phyloP scores from a whole-genome alignment of 2,329 filamentous ascomycete genomes.

The Clarireedia hainanense region DNA sequence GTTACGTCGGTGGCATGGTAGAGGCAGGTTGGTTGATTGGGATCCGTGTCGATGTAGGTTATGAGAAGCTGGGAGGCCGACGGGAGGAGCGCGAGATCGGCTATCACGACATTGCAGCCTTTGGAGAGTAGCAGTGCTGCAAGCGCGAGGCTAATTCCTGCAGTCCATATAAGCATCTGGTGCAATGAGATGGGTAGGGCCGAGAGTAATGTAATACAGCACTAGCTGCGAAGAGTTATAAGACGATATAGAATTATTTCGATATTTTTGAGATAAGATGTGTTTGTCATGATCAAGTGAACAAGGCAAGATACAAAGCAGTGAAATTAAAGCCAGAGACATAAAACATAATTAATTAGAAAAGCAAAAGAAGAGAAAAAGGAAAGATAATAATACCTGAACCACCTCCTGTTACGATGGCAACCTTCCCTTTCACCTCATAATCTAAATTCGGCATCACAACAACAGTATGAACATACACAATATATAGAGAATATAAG shows the following conservation, averaged over 20 bases:
- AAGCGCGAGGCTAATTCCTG: slow-evolving; percentile 35
- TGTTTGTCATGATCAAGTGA: background rate
- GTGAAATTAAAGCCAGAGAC: too few relatives aligned
- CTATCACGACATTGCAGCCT: slow-evolving; percentile 38
- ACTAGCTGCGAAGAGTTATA: too few relatives aligned
- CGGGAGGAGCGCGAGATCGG: slow-evolving; percentile 32
- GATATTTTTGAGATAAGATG: too few relatives aligned
- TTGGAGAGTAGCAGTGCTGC: slow-evolving; percentile 34
- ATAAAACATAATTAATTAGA: background rate
- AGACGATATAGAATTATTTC: too few relatives aligned
- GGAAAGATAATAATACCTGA: slow-evolving; percentile 28
- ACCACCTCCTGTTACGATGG: slow-evolving; percentile 21
- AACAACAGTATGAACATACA: background rate
- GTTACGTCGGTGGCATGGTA: slow-evolving; percentile 34
- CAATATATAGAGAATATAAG: background rate
- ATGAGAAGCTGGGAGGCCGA: slow-evolving; percentile 28
- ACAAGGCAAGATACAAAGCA: background rate
- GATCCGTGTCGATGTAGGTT: background rate
- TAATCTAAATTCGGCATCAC: background rate
- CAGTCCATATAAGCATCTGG: too few relatives aligned
- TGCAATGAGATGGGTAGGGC: too few relatives aligned
- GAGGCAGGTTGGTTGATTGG: background rate
- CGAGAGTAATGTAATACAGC: too few relatives aligned
- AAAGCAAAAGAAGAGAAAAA: background rate
- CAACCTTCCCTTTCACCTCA: slow-evolving; percentile 12